phyloP scores from a whole-genome alignment of 345 rosid genomes.

The Zanthoxylum bungeanum region DNA sequence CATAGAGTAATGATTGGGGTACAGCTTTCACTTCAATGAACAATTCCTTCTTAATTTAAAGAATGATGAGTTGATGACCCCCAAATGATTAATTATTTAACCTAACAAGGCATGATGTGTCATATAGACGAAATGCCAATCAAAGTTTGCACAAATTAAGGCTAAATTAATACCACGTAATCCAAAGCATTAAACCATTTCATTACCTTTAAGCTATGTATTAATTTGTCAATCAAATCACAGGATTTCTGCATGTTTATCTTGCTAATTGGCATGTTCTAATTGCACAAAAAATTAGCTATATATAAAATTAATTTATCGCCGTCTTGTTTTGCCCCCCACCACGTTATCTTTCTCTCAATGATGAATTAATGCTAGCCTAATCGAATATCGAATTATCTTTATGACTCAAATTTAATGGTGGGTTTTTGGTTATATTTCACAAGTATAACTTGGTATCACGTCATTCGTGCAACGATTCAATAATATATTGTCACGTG shows the following conservation, averaged over 20 bases:
- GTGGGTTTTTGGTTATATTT: too few relatives aligned
- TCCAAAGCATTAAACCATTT: neutral
- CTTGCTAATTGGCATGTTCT: neutral
- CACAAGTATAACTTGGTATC: too few relatives aligned
- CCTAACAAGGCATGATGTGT: neutral
- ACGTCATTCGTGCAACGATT: too few relatives aligned
- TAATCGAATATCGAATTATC: neutral
- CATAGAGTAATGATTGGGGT: neutral
- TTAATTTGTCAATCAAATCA: neutral
- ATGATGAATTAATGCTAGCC: conserved; percentile 13
- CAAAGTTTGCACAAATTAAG: neutral
- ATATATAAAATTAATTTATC: neutral
- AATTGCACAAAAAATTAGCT: neutral
- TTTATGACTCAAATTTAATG: neutral
- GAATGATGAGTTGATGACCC: too few relatives aligned
- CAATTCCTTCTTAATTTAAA: neutral
- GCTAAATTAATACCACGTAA: neutral
- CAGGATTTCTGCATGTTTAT: neutral
- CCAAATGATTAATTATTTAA: neutral
- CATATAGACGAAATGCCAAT: neutral
- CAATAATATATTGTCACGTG: too few relatives aligned
- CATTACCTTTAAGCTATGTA: neutral
- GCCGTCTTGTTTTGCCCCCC: conserved; percentile 22
- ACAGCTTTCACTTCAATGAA: neutral
- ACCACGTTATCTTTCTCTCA: conserved; percentile 25